phyloP scores from a whole-genome alignment of 495 filamentous ascomycete genomes.

The Neurospora sp. region DNA sequence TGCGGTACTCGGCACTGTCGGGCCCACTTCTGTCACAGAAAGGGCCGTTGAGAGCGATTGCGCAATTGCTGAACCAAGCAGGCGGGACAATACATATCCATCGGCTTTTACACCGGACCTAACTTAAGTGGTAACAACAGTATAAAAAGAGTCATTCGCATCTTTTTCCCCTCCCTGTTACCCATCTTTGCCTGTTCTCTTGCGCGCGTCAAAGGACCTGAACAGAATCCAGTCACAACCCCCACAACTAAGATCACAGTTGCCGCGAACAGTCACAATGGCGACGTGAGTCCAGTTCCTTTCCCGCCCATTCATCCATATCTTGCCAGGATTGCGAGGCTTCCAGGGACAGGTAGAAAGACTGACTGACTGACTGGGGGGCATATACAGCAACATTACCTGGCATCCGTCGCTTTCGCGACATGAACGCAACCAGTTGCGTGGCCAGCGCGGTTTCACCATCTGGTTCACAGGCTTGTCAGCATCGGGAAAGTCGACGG shows the following conservation, averaged over 20 bases:
- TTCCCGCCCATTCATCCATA: not conserved
- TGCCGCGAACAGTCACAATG: constrained; percentile 2
- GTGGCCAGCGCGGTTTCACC: constrained; percentile 82
- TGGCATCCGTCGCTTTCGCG: constrained; percentile 90
- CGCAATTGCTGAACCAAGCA: not conserved
- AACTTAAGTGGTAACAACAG: not conserved
- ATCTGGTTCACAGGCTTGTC: constrained; percentile 97
- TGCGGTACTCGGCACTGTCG: not conserved
- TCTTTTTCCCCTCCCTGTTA: not conserved
- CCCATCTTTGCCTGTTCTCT: not conserved
- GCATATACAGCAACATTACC: constrained; percentile 75
- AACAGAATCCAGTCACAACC: not conserved
- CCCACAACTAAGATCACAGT: not conserved
- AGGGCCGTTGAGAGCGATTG: not conserved
- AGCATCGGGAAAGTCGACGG: constrained; percentile 91
- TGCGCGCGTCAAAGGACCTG: not conserved
- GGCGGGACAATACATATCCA: not conserved
- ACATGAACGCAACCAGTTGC: constrained; percentile 66
- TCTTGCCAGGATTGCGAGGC: not conserved
- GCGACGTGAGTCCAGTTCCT: constrained; percentile 6
- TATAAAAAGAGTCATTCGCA: not conserved
- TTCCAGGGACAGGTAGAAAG: not conserved
- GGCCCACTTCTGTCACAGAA: not conserved
- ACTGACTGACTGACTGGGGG: not conserved
- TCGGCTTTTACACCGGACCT: not conserved